A percentile compares a stretch with the other conserved stretches of the same genome.
phyloP scores from a whole-genome alignment of 2,329 filamentous ascomycete genomes.

The Cyphellophora europaea region DNA sequence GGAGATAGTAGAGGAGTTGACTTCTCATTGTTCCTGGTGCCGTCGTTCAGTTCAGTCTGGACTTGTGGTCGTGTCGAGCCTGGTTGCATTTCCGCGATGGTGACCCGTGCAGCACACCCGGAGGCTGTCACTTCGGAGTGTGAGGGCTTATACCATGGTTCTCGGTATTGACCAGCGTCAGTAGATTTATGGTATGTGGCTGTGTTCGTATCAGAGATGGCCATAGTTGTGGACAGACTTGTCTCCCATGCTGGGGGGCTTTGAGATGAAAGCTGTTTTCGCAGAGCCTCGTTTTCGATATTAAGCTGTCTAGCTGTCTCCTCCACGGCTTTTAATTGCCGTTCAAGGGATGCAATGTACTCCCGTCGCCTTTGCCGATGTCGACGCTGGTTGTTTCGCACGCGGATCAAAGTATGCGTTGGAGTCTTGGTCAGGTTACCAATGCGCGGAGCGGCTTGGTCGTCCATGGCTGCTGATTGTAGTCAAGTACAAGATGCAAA shows the following conservation, averaged over 20 bases:
- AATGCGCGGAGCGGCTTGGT: background rate
- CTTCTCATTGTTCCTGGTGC: background rate
- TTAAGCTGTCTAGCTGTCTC: background rate
- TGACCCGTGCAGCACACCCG: background rate
- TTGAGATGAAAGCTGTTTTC: background rate
- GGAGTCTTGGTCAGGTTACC: slow-evolving; percentile 3
- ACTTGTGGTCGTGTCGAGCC: background rate
- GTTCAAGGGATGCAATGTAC: slow-evolving; percentile 9
- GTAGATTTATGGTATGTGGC: background rate
- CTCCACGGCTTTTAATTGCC: background rate
- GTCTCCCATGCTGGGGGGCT: background rate
- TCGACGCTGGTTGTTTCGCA: slow-evolving; percentile 14
- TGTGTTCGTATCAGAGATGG: background rate
- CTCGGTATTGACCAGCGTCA: background rate
- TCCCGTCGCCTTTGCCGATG: slow-evolving; percentile 8
- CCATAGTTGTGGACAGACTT: background rate
- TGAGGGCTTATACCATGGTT: background rate
- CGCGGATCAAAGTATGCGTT: slow-evolving; percentile 5
- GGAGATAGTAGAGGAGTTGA: background rate
- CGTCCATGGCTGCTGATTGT: background rate
- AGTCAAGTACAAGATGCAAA: background rate
- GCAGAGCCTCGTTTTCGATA: background rate
- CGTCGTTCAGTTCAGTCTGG: background rate
- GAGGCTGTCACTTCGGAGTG: background rate
- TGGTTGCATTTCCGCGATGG: background rate